These are phyloP conservation scores for Oenanthe javanica DNA, from an alignment of 140 eudicot genomes.

Conservation along the genomic window DNA sequence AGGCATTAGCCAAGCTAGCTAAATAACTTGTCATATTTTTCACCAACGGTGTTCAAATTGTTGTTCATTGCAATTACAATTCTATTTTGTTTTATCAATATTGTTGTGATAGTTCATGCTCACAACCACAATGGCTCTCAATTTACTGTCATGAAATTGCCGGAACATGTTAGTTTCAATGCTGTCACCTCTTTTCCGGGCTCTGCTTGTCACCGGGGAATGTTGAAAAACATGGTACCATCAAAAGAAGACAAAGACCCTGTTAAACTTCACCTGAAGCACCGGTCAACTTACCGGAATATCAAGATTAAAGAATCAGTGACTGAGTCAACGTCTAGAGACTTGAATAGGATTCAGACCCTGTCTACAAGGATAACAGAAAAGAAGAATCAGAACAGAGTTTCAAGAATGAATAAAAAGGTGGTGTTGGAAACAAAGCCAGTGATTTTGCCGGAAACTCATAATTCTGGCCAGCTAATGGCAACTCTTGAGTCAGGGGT, in stretches of 20 bases:
- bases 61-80: conserved; percentile 13
- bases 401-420: conserved; percentile 25
- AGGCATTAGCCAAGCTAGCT: background rate
- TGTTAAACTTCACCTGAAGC: conserved; percentile 65
- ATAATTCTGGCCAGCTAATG: conserved; percentile 49
- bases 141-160: conserved; percentile 42
- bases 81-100: conserved; percentile 10
- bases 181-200: conserved; percentile 30
- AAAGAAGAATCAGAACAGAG: conserved; percentile 49
- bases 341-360: conserved; percentile 53
- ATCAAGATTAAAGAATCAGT: conserved; percentile 36
- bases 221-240: conserved; percentile 17
- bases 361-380: conserved; percentile 51
- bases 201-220: conserved; percentile 37
- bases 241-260: background rate
- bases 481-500: conserved; percentile 89
- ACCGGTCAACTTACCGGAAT: conserved; percentile 25
- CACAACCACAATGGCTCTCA: conserved; percentile 24
- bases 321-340: conserved; percentile 43
- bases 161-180: conserved; percentile 35
- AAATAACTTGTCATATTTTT: background rate
- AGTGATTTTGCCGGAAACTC: conserved; percentile 6
- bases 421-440: background rate
- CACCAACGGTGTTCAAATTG: conserved; percentile 34
- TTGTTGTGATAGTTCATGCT: background rate